A percentile compares a stretch with the other conserved stretches of the same genome.
These are phyloP conservation scores for Saccharomyces uvarum DNA, from an alignment of 1,139 yeast species.

Conservation along the genomic window DNA sequence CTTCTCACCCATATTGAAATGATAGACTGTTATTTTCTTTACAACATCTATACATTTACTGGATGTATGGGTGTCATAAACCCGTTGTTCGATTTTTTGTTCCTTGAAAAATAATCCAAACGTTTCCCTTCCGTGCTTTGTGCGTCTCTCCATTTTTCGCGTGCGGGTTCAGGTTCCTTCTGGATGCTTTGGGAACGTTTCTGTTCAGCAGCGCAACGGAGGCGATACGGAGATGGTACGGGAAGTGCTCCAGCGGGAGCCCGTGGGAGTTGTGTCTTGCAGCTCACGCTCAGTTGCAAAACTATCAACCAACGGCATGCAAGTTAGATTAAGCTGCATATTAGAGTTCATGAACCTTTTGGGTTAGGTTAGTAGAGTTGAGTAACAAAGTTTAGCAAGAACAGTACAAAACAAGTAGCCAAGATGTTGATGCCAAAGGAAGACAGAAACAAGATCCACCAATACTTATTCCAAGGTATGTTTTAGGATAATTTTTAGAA, in stretches of 20 bases:
- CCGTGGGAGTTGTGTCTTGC: background rate
- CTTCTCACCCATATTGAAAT: background rate
- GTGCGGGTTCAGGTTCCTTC: too few species aligned
- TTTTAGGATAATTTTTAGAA: conserved; percentile 20
- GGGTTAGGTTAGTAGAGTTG: background rate
- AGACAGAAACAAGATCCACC: conserved; percentile 99
- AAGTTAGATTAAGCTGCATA: background rate
- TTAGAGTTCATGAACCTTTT: background rate
- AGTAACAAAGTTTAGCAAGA: conserved; percentile 8
- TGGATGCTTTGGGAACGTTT: background rate
- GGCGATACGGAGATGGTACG: too few species aligned
- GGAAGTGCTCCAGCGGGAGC: background rate
- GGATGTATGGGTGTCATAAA: background rate
- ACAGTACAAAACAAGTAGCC: conserved; percentile 25
- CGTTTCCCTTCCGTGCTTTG: too few species aligned
- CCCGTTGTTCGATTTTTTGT: background rate
- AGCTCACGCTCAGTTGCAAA: background rate
- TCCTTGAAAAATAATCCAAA: background rate
- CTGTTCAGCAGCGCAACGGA: background rate
- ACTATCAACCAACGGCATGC: background rate
- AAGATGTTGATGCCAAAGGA: conserved; percentile 98
- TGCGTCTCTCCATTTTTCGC: too few species aligned
- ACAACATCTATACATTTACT: background rate
- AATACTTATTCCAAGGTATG: conserved; percentile 96
- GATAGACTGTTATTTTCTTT: background rate